A percentile compares a stretch with the other conserved stretches of the same genome.
phyloP scores from a whole-genome alignment of 345 rosid genomes.

The Salix dunnii region DNA sequence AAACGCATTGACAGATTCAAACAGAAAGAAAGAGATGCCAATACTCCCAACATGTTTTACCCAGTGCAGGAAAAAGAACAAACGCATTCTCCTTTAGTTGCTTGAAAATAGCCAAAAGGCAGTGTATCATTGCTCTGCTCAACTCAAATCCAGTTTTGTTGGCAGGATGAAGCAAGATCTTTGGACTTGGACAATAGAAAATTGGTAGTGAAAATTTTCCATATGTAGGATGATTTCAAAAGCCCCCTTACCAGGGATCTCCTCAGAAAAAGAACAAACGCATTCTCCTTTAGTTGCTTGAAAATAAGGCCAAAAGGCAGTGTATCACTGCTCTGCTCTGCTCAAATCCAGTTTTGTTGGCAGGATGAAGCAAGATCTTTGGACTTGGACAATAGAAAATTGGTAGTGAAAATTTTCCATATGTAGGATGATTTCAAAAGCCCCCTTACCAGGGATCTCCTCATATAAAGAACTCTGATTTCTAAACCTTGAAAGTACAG shows the following conservation, averaged over 20 bases:
- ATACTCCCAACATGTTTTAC: constrained; percentile 66
- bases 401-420: constrained; percentile 22
- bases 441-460: constrained; percentile 53
- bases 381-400: constrained; percentile 35
- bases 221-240: constrained; percentile 19
- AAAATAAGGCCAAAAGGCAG: constrained; percentile 48
- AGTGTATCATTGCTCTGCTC: constrained; percentile 49
- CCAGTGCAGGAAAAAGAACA: constrained; percentile 46
- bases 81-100: constrained; percentile 52
- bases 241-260: constrained; percentile 59
- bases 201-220: constrained; percentile 22
- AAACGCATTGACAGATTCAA: constrained; percentile 42
- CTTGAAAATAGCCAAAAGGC: constrained; percentile 48
- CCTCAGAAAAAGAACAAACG: constrained; percentile 45
- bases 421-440: constrained; percentile 20
- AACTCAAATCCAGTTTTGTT: constrained; percentile 45
- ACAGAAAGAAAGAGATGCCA: constrained; percentile 51
- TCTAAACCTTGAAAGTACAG: constrained; percentile 29
- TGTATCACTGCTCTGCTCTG: constrained; percentile 48
- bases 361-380: constrained; percentile 50
- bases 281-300: constrained; percentile 54
- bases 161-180: constrained; percentile 49
- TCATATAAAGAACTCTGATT: constrained; percentile 26
- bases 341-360: constrained; percentile 44
- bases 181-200: constrained; percentile 37